Base-by-base conservation (phyloP, 352 stramenopile genomes). In the Globisporangium parvum region DNA sequence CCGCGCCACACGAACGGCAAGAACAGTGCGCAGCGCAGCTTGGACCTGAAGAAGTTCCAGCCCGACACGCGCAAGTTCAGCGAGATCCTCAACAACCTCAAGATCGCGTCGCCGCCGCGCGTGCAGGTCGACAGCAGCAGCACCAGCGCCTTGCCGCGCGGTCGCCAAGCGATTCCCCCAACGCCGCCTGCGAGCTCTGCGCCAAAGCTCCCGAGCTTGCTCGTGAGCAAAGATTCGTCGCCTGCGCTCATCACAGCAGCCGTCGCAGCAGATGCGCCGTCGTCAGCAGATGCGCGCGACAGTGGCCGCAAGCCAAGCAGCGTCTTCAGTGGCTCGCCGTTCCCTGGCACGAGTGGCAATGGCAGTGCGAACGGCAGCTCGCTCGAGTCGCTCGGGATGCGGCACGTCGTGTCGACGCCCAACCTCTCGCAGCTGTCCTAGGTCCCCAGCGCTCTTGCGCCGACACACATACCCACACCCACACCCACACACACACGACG, bases 11-110 rank as follows among this genome's bases (percentile, higher is more conserved):
- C 31, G 12, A 60, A 60, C 26, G 53, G 53, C 20, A 33, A 10
- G 5, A 37, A 12, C 31, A 24, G 41, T 4, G 12, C 33, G 18
- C 26, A 62, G 39, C 73, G 75, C 47, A 77, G 82, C 24, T 51
- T 91, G 33, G 82, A 88, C 47, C 60, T 90, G 6, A 88, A 88
- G 63, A 77, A 83, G 24, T 89, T 88, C 57, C 74, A 88, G 40
- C 78, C 77, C 2, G 79, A 90, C 58, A 77, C 77, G 24, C 78
- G 82, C 52, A 78, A 84, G 53, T 91, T 88, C 67, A 75, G 75
- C 3, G 80, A 91, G 59, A 86, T 91, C 49, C 56, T 91, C 23
- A 70, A 77, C 57, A 84, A 85, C 21, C 71, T 91, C 46, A 88
- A 87, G 57, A 71, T 84, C 24, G 60, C 68, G 18, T 82, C 75